Percentiles rank a stretch among this genome's conserved stretches.
Conservation (phyloP, 1,284 basidiomycete species). For the Dichomitus squalens region DNA sequence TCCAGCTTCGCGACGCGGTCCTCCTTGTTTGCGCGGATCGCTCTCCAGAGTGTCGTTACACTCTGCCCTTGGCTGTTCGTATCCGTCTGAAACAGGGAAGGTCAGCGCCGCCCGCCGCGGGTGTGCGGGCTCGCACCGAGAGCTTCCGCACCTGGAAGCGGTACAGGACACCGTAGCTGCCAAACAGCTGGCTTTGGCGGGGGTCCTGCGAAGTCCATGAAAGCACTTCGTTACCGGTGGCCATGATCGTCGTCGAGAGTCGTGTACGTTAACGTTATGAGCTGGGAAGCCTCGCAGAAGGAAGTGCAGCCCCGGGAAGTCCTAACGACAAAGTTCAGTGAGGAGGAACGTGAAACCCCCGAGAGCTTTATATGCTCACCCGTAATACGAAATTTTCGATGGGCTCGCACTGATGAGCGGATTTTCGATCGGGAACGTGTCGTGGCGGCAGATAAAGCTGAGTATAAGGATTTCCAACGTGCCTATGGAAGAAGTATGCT, state of each 20-base stretch:
- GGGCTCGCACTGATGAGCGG: constrained; percentile 48
- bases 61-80: constrained; percentile 62
- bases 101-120: constrained; percentile 12
- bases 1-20: constrained; percentile 84
- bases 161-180: constrained; percentile 77
- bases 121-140: constrained; percentile 9
- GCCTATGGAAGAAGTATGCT: constrained; percentile 58
- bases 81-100: constrained; percentile 53
- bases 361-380: constrained; percentile 37
- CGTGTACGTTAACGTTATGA: constrained; percentile 26
- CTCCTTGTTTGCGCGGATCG: constrained; percentile 78
- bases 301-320: constrained; percentile 22
- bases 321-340: constrained; percentile 23
- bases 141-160: constrained; percentile 67
- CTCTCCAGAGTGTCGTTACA: constrained; percentile 74
- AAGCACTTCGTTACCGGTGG: constrained; percentile 67
- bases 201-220: constrained; percentile 86
- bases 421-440: constrained; percentile 77
- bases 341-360: constrained; percentile 30
- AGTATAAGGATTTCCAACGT: constrained; percentile 67
- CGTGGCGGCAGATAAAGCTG: constrained; percentile 69
- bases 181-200: constrained; percentile 79
- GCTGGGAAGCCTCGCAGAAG: constrained; percentile 19
- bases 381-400: constrained; percentile 36
- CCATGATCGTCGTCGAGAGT: constrained; percentile 41